Base-by-base conservation (phyloP, 208 protist species). In the Entamoeba moshkovskii region DNA sequence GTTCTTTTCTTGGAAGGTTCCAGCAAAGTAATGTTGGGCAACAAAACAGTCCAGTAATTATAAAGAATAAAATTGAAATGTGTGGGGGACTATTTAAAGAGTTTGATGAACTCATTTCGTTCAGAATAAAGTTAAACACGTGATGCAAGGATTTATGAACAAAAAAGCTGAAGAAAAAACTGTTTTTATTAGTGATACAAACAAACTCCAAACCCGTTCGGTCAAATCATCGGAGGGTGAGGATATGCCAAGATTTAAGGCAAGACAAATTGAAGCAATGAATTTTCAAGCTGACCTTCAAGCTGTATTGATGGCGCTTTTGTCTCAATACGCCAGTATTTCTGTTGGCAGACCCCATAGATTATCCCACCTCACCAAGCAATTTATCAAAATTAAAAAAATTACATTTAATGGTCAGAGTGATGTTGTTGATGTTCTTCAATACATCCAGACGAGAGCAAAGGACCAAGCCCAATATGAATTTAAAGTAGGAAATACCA, bases 401-500 rank as follows among this genome's bases (percentile, higher is more conserved):
- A 85, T 85, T 85, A 22, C 13, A 85, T 85, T 85, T 38, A 85
- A 29, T 85, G 47, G 18, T 52, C 59, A 38, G n/a, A 42, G 13
- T 85, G 59, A 85, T 38, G 11, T 8, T 13, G n/a, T 85, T 85
- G 33, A 85, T 85, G 59, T 85, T 29, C 59, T 85, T 85, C 59
- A 85, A 85, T 85, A 42, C 25, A 85, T 85, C 13, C 59, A 85
- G n/a, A 85, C 59, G 13, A 15, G 59, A 33, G 13, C 59, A 85
- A 85, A 85, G n/a, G 59, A 85, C 16, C 59, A 85, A 85, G 59
- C 59, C n/a, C 59, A 85, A 85, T 38, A 85, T 85, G 59, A 85
- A 85, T 85, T 85, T 85, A 38, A 29, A 38, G 33, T 38, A 13
- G 59, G 59, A 85, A 85, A 85, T 85, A 85, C 59, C n/a, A 42